These are phyloP conservation scores for Setaria viridis DNA, from an alignment of 202 grass and related monocot genomes.

Conservation along the genomic window DNA sequence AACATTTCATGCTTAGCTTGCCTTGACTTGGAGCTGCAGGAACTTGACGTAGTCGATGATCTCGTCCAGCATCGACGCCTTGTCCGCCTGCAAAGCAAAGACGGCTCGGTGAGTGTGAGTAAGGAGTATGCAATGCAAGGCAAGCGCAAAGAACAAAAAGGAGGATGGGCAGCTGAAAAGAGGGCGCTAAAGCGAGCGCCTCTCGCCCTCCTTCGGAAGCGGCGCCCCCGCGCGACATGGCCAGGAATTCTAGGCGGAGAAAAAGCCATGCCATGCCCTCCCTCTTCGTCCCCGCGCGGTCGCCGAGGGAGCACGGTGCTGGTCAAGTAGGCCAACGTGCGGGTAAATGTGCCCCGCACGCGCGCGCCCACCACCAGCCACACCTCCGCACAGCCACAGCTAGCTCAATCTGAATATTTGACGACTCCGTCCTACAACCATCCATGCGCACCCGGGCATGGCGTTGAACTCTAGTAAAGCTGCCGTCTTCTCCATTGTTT, in stretches of 20 bases:
- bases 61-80: conserved; percentile 89
- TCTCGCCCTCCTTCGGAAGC: conserved; percentile 22
- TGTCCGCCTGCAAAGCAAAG: conserved; percentile 59
- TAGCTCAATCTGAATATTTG: neutral
- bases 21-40: conserved; percentile 88
- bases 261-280: conserved; percentile 25
- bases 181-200: conserved; percentile 15
- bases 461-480: conserved; percentile 8
- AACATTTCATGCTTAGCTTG: conserved; percentile 35
- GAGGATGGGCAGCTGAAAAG: conserved; percentile 17
- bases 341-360: conserved; percentile 59
- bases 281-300: conserved; percentile 21
- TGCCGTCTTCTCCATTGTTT: conserved; percentile 26
- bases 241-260: conserved; percentile 49
- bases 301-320: conserved; percentile 58
- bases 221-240: conserved; percentile 45
- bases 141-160: conserved; percentile 16
- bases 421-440: neutral
- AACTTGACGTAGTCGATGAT: conserved; percentile 97
- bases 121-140: neutral
- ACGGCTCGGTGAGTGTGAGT: too few relatives aligned
- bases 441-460: conserved; percentile 19
- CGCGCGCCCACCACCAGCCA: conserved; percentile 33
- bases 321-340: conserved; percentile 63
- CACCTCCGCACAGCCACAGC: neutral